These are phyloP conservation scores for Neopestalotiopsis sp. DNA, from an alignment of 2,329 filamentous ascomycete genomes.

Conservation along the genomic window DNA sequence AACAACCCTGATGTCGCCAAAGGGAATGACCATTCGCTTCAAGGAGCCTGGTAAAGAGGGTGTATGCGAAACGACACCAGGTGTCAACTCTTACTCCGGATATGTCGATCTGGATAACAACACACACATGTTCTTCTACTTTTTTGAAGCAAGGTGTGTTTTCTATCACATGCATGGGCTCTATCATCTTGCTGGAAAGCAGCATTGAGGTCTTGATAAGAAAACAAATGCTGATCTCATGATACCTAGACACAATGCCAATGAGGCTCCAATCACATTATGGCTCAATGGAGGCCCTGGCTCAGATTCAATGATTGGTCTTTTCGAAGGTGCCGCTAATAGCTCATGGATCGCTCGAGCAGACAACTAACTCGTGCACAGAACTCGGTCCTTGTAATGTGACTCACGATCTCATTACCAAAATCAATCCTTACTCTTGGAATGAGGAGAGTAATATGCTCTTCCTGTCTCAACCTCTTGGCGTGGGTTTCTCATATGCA, in stretches of 20 bases:
- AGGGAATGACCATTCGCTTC: conserved; percentile 52
- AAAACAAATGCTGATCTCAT: neutral
- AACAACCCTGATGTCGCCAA: conserved; percentile 49
- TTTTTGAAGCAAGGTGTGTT: conserved; percentile 44
- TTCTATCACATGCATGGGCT: too few species aligned
- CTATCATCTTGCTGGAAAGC: too few species aligned
- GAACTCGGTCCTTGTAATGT: conserved; percentile 8
- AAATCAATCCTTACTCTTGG: conserved; percentile 29
- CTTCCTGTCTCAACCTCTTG: conserved; percentile 36
- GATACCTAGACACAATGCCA: conserved; percentile 39
- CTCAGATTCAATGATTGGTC: conserved; percentile 43
- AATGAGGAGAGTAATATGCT: conserved; percentile 35
- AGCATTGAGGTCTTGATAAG: neutral
- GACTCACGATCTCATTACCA: conserved; percentile 40
- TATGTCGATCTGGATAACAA: conserved; percentile 35
- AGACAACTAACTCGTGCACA: neutral
- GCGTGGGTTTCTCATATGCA: conserved; percentile 37
- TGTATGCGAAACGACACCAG: conserved; percentile 57
- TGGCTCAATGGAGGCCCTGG: conserved; percentile 63
- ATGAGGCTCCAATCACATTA: conserved; percentile 43
- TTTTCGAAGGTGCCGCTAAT: conserved; percentile 7
- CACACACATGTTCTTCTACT: conserved; percentile 52
- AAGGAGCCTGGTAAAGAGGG: conserved; percentile 54
- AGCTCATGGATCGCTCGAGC: too few species aligned
- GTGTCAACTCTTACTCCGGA: conserved; percentile 53